These are phyloP conservation scores for Ganoderma sinense DNA, from an alignment of 1,284 basidiomycete species.

Conservation along the genomic window DNA sequence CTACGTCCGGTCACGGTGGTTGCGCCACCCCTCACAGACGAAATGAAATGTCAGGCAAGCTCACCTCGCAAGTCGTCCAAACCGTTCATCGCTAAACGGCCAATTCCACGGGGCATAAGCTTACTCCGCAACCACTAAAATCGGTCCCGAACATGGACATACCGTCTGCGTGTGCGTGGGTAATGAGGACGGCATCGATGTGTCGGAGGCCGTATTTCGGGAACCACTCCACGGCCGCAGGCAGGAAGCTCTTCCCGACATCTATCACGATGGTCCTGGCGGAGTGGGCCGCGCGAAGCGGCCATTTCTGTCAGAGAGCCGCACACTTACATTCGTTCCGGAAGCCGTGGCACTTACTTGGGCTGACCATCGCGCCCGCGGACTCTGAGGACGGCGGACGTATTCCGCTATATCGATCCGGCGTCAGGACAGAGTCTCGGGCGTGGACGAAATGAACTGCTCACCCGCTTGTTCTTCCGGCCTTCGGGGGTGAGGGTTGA, in stretches of 20 bases:
- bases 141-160: slow-evolving; percentile 39
- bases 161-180: slow-evolving; percentile 85
- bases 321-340: not conserved
- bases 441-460: slow-evolving; percentile 11
- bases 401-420: slow-evolving; percentile 59
- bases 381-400: slow-evolving; percentile 68
- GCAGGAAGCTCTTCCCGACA: slow-evolving; percentile 83
- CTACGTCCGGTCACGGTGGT: too few species aligned
- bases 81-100: slow-evolving; percentile 75
- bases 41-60: slow-evolving; percentile 19
- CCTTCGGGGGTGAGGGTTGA: slow-evolving; percentile 70
- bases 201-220: slow-evolving; percentile 75
- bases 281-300: not conserved
- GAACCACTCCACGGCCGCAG: slow-evolving; percentile 82
- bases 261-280: slow-evolving; percentile 78
- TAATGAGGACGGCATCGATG: slow-evolving; percentile 83
- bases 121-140: not conserved
- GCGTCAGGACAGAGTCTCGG: not conserved
- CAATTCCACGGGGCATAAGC: slow-evolving; percentile 20
- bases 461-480: slow-evolving; percentile 71
- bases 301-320: not conserved
- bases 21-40: not conserved
- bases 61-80: slow-evolving; percentile 82
- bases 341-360: slow-evolving; percentile 51
- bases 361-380: slow-evolving; percentile 56